Conservation (phyloP, 768 basidiomycete species). For the Hebeloma cylindrosporum region DNA sequence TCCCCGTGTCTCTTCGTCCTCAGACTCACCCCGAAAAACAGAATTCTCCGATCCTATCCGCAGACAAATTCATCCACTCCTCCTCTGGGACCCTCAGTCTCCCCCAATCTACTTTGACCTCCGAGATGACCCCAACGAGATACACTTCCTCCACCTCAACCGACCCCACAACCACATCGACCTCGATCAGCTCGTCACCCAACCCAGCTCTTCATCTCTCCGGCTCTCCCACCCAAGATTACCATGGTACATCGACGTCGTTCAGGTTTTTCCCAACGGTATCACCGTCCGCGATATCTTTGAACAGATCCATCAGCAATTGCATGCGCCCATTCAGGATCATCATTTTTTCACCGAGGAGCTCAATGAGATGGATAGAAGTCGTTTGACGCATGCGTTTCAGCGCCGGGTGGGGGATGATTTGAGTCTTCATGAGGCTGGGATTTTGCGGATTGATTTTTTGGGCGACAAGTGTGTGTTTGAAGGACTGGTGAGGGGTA, state of each 20-base stretch:
- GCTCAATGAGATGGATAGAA: constrained; percentile 42
- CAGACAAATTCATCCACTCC: too few species aligned
- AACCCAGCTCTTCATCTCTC: constrained; percentile 47
- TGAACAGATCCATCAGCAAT: constrained; percentile 38
- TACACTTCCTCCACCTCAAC: too few species aligned
- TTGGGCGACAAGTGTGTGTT: constrained; percentile 48
- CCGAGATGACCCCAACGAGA: too few species aligned
- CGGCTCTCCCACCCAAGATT: constrained; percentile 53
- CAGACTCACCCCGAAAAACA: too few species aligned
- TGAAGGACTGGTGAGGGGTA: constrained; percentile 48
- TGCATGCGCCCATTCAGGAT: constrained; percentile 41
- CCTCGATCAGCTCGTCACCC: constrained; percentile 49
- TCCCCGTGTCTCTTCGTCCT: too few species aligned
- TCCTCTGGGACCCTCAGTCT: too few species aligned
- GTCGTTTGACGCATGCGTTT: constrained; percentile 41
- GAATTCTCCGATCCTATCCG: too few species aligned
- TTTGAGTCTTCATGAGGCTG: constrained; percentile 32
- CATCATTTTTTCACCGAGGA: constrained; percentile 56
- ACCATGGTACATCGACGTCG: constrained; percentile 66
- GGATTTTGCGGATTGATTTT: constrained; percentile 56
- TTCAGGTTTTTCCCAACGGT: constrained; percentile 43
- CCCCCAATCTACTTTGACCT: too few species aligned
- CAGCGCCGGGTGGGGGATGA: constrained; percentile 37
- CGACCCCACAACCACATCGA: constrained; percentile 43
- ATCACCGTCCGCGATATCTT: constrained; percentile 58